phyloP scores from a whole-genome alignment of 1,139 yeast species.

The Debaryomyces sp. region DNA sequence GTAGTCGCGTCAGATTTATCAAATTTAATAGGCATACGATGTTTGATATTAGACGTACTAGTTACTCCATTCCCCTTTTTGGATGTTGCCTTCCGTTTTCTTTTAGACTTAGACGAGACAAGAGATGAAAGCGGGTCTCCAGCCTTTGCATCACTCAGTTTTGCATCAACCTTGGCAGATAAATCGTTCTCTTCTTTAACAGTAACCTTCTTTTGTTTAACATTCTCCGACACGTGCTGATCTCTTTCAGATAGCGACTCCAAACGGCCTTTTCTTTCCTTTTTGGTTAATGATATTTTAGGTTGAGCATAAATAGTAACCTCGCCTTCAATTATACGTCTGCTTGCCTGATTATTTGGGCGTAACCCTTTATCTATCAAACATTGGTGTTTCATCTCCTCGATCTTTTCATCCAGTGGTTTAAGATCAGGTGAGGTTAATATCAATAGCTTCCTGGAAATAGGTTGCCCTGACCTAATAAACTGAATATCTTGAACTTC shows the following conservation, averaged over 20 bases:
- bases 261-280: conserved; percentile 22
- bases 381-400: conserved; percentile 27
- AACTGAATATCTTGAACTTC: conserved; percentile 32
- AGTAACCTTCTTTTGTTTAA: conserved; percentile 7
- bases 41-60: conserved; percentile 12
- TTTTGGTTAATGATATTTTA: conserved; percentile 13
- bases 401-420: conserved; percentile 35
- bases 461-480: conserved; percentile 30
- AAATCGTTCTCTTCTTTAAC: conserved; percentile 10
- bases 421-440: conserved; percentile 28
- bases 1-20: conserved; percentile 50
- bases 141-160: conserved; percentile 1
- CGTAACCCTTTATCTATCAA: conserved; percentile 27
- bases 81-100: conserved; percentile 13
- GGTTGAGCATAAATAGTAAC: conserved; percentile 26
- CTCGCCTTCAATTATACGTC: conserved; percentile 34
- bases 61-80: conserved; percentile 11
- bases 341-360: conserved; percentile 12
- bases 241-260: conserved; percentile 20
- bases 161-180: conserved; percentile 14
- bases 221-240: conserved; percentile 1
- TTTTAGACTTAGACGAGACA: conserved; percentile 25
- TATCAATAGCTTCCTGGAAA: conserved; percentile 38
- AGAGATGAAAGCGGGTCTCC: conserved; percentile 21
- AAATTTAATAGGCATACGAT: conserved; percentile 30